phyloP scores from a whole-genome alignment of 2,329 filamentous ascomycete genomes.

The Beauveria asiatica region DNA sequence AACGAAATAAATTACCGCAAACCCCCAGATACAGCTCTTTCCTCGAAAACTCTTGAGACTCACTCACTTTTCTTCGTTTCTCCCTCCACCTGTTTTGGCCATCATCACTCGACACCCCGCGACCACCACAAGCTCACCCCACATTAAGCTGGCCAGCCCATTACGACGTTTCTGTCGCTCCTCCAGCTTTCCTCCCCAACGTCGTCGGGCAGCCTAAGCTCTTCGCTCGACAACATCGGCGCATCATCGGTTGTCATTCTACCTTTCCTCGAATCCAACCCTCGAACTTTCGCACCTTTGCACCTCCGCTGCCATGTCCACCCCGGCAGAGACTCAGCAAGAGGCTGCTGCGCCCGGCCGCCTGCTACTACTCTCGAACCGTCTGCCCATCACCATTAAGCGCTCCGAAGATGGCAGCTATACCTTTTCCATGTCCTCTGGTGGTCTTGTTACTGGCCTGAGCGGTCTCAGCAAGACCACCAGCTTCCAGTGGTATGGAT shows the following conservation, averaged over 20 bases:
- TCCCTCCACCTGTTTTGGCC: neutral
- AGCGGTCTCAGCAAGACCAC: conserved; percentile 88
- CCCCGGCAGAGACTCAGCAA: conserved; percentile 25
- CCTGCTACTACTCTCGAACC: conserved; percentile 85
- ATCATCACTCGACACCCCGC: neutral
- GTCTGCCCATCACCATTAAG: conserved; percentile 94
- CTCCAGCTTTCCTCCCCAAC: neutral
- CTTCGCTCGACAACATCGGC: neutral
- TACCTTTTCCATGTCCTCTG: conserved; percentile 92
- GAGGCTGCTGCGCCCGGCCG: conserved; percentile 32
- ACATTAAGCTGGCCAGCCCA: conserved; percentile 2
- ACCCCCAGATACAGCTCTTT: neutral
- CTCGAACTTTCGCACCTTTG: too few relatives aligned
- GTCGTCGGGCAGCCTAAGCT: neutral
- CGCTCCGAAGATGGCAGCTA: conserved; percentile 85
- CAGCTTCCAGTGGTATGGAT: conserved; percentile 97
- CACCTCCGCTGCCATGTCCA: conserved; percentile 25
- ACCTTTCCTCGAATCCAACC: neutral
- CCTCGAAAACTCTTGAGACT: too few relatives aligned
- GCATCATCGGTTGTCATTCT: neutral
- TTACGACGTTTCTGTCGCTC: neutral
- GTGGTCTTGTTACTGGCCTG: conserved; percentile 86
- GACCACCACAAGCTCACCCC: neutral
- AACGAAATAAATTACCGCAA: conserved; percentile 5
- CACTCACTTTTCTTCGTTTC: neutral